phyloP scores from a whole-genome alignment of 768 basidiomycete species.

The Auriscalpium orientale region DNA sequence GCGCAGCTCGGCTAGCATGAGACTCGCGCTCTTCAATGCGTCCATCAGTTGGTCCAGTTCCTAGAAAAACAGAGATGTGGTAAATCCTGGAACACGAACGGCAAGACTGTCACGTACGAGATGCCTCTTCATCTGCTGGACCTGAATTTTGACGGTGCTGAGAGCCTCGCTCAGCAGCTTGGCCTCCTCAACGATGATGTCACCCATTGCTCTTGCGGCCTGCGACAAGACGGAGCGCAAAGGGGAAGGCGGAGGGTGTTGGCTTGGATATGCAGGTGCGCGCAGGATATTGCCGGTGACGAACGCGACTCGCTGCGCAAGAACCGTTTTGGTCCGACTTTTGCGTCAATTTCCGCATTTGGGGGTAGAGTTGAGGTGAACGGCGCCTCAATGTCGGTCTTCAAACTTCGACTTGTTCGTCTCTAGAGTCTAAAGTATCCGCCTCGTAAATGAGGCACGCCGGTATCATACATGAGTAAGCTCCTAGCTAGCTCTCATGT shows the following conservation, averaged over 20 bases:
- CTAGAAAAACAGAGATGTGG: conserved; percentile 31
- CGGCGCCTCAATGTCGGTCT: too few species aligned
- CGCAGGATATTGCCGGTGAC: too few species aligned
- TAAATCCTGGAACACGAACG: background rate
- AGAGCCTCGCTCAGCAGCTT: conserved; percentile 81
- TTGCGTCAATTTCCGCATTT: too few species aligned
- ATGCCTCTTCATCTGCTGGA: conserved; percentile 91
- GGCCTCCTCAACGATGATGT: conserved; percentile 56
- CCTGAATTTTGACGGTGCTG: conserved; percentile 83
- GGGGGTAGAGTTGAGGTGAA: too few species aligned
- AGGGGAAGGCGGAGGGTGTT: background rate
- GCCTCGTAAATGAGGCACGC: too few species aligned
- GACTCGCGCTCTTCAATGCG: conserved; percentile 91
- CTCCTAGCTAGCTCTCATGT: too few species aligned
- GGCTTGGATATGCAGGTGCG: too few species aligned
- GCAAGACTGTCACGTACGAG: conserved; percentile 41
- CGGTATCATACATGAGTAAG: too few species aligned
- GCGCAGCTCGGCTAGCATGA: conserved; percentile 94
- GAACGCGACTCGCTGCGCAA: too few species aligned
- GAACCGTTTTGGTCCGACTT: too few species aligned
- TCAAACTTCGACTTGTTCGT: too few species aligned
- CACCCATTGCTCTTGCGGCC: conserved; percentile 5
- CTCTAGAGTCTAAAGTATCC: too few species aligned
- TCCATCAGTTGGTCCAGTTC: conserved; percentile 98
- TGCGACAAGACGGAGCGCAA: background rate